A percentile compares a stretch with the other conserved stretches of the same genome.
Evolutionary conservation across 1,284 basidiomycete genomes (phyloP).

Genomic region (Golubevia pallescens): DNA sequence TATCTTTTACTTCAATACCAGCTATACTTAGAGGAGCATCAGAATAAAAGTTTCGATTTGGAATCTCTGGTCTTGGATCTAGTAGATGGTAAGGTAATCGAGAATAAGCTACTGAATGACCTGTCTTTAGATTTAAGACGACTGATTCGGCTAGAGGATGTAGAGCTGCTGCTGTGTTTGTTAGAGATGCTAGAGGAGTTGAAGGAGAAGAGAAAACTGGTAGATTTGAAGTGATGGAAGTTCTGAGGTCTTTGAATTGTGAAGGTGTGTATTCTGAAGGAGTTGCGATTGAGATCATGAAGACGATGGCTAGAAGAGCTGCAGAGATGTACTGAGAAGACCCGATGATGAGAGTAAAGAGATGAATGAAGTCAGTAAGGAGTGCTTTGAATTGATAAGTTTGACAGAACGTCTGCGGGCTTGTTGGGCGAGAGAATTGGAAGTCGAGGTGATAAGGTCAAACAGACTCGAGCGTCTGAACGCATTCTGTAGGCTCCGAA

Average conservation of each 20-base stretch:
- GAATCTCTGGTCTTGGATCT: slow-evolving; percentile 10
- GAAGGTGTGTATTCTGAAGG: not conserved
- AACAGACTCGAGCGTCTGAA: not conserved
- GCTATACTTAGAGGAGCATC: slow-evolving; percentile 4
- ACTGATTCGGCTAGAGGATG: slow-evolving; percentile 4
- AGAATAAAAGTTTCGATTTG: slow-evolving; percentile 7
- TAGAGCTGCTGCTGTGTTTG: not conserved
- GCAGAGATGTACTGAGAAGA: not conserved
- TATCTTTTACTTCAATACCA: slow-evolving; percentile 3
- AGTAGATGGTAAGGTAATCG: slow-evolving; percentile 8
- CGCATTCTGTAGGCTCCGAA: too few species aligned
- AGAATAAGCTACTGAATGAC: slow-evolving; percentile 9
- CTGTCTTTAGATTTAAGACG: slow-evolving; percentile 10
- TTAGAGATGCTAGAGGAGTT: not conserved
- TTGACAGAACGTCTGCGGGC: not conserved
- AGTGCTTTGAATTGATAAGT: not conserved
- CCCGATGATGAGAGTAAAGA: not conserved
- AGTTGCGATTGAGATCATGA: not conserved
- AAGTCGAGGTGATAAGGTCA: not conserved
- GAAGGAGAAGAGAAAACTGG: not conserved
- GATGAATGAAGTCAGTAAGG: not conserved
- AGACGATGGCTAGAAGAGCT: not conserved
- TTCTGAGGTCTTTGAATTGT: not conserved
- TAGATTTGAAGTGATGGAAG: not conserved
- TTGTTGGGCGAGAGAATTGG: not conserved